Conservation (phyloP, 805 yeast species). For the Yamadazyma akitaensis region DNA sequence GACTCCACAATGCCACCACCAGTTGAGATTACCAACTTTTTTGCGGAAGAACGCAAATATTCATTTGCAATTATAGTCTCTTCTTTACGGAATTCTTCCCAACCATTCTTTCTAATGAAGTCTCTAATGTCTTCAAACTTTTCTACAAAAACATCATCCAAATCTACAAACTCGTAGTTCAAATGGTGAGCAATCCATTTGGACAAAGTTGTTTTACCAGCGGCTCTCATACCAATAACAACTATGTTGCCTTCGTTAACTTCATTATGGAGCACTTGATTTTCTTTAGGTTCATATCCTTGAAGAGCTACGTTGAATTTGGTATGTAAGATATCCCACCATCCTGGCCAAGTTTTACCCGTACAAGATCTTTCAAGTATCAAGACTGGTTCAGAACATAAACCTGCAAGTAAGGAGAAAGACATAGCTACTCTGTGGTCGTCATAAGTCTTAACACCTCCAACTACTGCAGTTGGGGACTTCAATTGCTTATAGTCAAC, state of each 20-base stretch:
- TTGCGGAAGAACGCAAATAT: constrained; percentile 35
- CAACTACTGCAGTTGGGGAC: constrained; percentile 47
- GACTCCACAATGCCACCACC: constrained; percentile 97
- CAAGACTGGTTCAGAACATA: constrained; percentile 58
- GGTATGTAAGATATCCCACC: constrained; percentile 94
- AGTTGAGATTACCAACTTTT: constrained; percentile 74
- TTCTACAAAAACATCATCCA: constrained; percentile 70
- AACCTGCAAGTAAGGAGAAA: constrained; percentile 81
- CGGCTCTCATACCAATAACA: constrained; percentile 96
- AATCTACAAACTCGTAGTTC: constrained; percentile 68
- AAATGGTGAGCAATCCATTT: constrained; percentile 69
- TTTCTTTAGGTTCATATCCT: constrained; percentile 58
- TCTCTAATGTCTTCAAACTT: constrained; percentile 53
- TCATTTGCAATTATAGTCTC: constrained; percentile 60
- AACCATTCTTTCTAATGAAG: constrained; percentile 63
- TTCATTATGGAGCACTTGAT: constrained; percentile 8
- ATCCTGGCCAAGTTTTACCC: constrained; percentile 99
- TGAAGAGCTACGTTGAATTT: constrained; percentile 60
- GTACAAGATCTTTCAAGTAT: constrained; percentile 89
- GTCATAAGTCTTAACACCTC: constrained; percentile 77
- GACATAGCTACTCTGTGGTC: constrained; percentile 99
- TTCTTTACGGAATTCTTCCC: constrained; percentile 79
- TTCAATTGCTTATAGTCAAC: constrained; percentile 47
- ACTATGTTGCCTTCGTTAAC: constrained; percentile 56
- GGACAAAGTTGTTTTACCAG: constrained; percentile 88